Conservation (phyloP, 345 rosid species). For the Populus deltoides region DNA sequence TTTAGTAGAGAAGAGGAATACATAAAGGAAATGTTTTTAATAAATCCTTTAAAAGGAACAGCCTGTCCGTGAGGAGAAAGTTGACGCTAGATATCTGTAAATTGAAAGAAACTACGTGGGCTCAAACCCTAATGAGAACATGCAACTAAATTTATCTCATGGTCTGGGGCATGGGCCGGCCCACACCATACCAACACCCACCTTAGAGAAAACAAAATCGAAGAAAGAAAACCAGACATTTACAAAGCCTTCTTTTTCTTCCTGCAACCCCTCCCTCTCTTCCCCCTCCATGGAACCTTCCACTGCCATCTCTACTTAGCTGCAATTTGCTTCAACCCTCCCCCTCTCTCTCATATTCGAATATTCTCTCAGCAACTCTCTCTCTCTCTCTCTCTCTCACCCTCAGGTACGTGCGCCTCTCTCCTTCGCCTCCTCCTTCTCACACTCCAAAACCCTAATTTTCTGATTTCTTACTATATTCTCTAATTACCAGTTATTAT, state of each 20-base stretch:
- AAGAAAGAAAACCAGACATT: background rate
- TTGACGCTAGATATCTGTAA: too few relatives aligned
- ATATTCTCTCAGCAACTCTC: background rate
- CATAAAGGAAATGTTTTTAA: too few relatives aligned
- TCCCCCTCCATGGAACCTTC: background rate
- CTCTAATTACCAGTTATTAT: background rate
- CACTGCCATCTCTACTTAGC: background rate
- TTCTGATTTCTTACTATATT: background rate
- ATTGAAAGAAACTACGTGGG: too few relatives aligned
- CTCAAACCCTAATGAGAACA: too few relatives aligned
- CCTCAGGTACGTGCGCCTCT: background rate
- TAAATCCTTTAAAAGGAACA: too few relatives aligned
- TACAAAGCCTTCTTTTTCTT: background rate
- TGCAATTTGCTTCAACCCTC: background rate
- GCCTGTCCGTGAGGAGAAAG: too few relatives aligned
- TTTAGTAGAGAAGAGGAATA: too few relatives aligned
- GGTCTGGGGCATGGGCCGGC: background rate
- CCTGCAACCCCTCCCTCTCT: too few relatives aligned
- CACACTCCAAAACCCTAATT: background rate
- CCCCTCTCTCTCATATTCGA: background rate
- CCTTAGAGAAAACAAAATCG: background rate
- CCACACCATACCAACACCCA: background rate
- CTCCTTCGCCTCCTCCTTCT: background rate
- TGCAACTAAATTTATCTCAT: too few relatives aligned
- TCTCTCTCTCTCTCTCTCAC: too few relatives aligned